These are phyloP conservation scores for Prunus kanzakura DNA, from an alignment of 306 rosid species.

Conservation along the genomic window DNA sequence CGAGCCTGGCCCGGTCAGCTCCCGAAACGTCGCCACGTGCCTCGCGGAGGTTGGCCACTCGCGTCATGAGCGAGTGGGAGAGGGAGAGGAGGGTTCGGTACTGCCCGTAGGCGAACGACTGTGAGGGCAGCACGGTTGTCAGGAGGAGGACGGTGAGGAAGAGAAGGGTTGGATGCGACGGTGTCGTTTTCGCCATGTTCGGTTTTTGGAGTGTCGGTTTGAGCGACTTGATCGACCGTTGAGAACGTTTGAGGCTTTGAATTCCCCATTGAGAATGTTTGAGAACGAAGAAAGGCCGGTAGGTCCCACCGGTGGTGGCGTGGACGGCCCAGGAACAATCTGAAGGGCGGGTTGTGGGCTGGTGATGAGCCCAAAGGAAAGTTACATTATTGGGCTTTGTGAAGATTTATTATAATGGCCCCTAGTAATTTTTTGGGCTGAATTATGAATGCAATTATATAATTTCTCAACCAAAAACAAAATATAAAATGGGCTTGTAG, in stretches of 20 bases:
- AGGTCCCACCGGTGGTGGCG: background rate
- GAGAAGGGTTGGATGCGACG: conserved; percentile 25
- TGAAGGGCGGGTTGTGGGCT: background rate
- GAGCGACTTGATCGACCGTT: background rate
- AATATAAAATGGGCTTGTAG: rapidly evolving
- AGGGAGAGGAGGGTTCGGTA: conserved; percentile 51
- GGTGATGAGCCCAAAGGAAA: background rate
- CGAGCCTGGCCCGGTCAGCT: conserved; percentile 45
- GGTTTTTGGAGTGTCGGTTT: background rate
- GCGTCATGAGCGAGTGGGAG: conserved; percentile 57
- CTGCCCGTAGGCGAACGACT: conserved; percentile 42
- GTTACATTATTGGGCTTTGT: background rate
- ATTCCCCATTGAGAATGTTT: no score
- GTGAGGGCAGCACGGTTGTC: conserved; percentile 38
- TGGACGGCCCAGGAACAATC: background rate
- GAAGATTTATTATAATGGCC: no score
- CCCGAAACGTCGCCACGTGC: conserved; percentile 65
- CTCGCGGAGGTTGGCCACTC: conserved; percentile 73
- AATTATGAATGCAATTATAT: no score
- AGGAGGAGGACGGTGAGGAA: conserved; percentile 34
- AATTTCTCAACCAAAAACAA: no score
- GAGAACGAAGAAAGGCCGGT: background rate
- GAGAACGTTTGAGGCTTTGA: background rate
- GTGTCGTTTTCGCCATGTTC: conserved; percentile 39
- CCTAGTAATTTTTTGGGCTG: no score